These are phyloP conservation scores for Sporothrix humicola DNA, from an alignment of 2,329 filamentous ascomycete genomes.

Conservation along the genomic window DNA sequence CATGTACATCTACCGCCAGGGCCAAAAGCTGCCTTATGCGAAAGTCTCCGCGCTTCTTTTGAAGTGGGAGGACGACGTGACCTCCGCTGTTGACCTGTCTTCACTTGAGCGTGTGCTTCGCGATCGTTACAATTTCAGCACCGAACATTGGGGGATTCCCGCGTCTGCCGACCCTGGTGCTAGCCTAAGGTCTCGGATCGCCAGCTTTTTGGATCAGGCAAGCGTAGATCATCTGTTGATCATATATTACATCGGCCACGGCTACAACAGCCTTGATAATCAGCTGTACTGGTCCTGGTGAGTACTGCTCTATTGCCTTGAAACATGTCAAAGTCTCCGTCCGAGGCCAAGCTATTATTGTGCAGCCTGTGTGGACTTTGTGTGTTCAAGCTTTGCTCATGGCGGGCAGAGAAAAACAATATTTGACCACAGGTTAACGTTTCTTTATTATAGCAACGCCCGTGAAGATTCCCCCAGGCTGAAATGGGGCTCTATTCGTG, in stretches of 20 bases:
- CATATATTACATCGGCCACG: conserved; percentile 68
- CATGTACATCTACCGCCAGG: conserved; percentile 69
- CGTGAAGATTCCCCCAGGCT: conserved; percentile 64
- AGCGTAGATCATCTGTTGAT: conserved; percentile 65
- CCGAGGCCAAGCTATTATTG: not conserved
- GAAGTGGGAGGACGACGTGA: conserved; percentile 66
- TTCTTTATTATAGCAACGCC: conserved; percentile 54
- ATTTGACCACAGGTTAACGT: not conserved
- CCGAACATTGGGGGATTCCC: conserved; percentile 66
- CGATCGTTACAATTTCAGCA: conserved; percentile 65
- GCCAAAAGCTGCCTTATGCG: conserved; percentile 62
- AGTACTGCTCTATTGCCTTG: conserved; percentile 45
- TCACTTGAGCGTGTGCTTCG: conserved; percentile 63
- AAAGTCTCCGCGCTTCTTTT: conserved; percentile 66
- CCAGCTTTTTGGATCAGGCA: conserved; percentile 64
- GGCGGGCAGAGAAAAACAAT: not conserved
- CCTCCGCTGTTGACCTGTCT: conserved; percentile 59
- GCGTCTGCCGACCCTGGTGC: conserved; percentile 63
- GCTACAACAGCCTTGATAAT: conserved; percentile 62
- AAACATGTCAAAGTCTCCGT: not conserved
- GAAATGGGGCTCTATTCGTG: conserved; percentile 68
- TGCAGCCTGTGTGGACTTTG: not conserved
- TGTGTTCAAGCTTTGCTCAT: not conserved
- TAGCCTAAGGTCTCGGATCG: conserved; percentile 66
- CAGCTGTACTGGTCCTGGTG: conserved; percentile 72